Evolutionary conservation across 495 filamentous ascomycete species (phyloP).

Genomic region (Aspergillus leporis): DNA sequence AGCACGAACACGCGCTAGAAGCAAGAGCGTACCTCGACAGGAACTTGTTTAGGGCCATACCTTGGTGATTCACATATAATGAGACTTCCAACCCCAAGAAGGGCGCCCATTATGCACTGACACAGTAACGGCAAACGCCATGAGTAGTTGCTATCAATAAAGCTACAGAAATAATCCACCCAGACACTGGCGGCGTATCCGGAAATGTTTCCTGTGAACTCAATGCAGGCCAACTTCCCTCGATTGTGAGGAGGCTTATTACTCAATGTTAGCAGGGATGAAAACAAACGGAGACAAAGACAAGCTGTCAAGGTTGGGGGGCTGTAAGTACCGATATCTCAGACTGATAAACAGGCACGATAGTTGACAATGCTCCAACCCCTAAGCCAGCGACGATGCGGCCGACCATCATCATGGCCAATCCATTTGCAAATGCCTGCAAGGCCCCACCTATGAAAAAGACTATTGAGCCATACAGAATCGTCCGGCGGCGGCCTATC

Average conservation of each 20-base stretch:
- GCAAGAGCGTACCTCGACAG: not conserved
- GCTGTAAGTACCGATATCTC: constrained; percentile 64
- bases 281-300: not conserved
- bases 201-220: constrained; percentile 95
- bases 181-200: constrained; percentile 96
- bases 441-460: constrained; percentile 89
- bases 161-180: constrained; percentile 98
- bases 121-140: constrained; percentile 91
- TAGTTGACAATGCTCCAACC: constrained; percentile 92
- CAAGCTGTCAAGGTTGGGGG: not conserved
- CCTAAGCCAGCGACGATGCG: constrained; percentile 91
- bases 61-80: constrained; percentile 95
- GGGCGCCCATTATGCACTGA: constrained; percentile 89
- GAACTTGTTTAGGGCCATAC: constrained; percentile 46
- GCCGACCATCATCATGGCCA: constrained; percentile 91
- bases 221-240: constrained; percentile 94
- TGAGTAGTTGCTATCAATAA: constrained; percentile 77
- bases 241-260: constrained; percentile 84
- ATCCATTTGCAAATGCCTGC: constrained; percentile 76
- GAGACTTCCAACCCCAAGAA: constrained; percentile 82
- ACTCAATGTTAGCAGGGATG: constrained; percentile 15
- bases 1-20: not conserved
- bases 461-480: constrained; percentile 88
- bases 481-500: constrained; percentile 85
- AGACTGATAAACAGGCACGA: constrained; percentile 97